Evolutionary conservation across 2,329 filamentous ascomycete species (phyloP), one percentile per base, ranked within the genome.

Genomic region (Moelleriella libera): DNA sequence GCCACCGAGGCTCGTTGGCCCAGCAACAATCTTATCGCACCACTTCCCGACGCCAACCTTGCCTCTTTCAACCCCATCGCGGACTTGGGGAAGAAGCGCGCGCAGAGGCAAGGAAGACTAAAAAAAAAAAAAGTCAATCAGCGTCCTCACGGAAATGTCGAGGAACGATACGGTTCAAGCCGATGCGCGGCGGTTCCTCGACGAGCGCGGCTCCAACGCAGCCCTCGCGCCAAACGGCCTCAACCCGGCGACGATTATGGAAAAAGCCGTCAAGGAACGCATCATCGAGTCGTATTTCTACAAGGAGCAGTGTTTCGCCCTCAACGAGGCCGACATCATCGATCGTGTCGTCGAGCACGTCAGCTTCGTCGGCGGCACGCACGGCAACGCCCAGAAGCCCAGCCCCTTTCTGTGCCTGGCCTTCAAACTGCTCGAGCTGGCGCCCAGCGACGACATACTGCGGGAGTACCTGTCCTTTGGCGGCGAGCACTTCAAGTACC

Each of bases 221-320:
- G 67, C 80, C 37, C 77, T 94, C 28, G 82, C 92, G 52, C 88
- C 79, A 50, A 83, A 90, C 62, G 88, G 88, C 51, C 83, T 94
- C 59, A 96, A 96, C 68, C 90, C 90, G 1, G 86, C 88, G n/a
- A 89, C 85, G 5, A 85, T 97, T 50, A 85, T 97, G 75, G 90
- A 97, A 66, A 95, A 94, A 64, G 85, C 88, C 41, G 88, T 96
- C 54, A 85, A 86, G 60, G 92, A 98, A 67, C 88, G 92, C 61
- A 96, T 98, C 65, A 81, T 89, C 55, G 88, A 95, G 60, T 87
- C 82, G 47, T 94, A 95, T 68, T 98, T 95, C 71, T 98, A 88
- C 85, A 96, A 96, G 66, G 92, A 97, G 68, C 89, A 96, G 69
- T 96, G 92, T 64, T 98, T 97, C 67, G 92, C 85, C 41, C 75